Evolutionary conservation across 768 basidiomycete species (phyloP).

Genomic region (Tricholoma terreum): DNA sequence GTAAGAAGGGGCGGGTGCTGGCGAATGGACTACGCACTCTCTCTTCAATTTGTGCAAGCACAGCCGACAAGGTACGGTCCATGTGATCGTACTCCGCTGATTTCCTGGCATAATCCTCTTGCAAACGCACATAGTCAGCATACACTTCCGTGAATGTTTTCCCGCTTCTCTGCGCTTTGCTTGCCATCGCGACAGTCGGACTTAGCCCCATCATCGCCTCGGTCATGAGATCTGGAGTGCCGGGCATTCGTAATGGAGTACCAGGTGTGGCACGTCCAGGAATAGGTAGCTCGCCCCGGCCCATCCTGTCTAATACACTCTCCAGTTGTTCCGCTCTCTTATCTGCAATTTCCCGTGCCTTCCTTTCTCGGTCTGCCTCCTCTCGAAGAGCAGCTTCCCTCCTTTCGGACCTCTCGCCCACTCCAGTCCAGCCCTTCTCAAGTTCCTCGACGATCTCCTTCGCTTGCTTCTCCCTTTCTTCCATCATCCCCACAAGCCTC

Average conservation of each 20-base stretch:
- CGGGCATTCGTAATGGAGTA: constrained; percentile 45
- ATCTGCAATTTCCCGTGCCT: constrained; percentile 67
- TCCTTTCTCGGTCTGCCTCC: constrained; percentile 70
- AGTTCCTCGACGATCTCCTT: constrained; percentile 79
- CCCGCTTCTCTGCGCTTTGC: constrained; percentile 74
- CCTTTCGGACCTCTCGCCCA: constrained; percentile 66
- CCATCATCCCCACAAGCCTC: constrained; percentile 79
- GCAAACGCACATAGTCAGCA: constrained; percentile 81
- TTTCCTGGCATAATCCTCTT: constrained; percentile 78
- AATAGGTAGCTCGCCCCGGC: constrained; percentile 65
- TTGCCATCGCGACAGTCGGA: constrained; percentile 85
- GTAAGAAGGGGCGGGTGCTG: background rate
- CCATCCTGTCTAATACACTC: constrained; percentile 66
- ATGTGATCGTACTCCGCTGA: constrained; percentile 82
- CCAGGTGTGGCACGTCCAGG: constrained; percentile 47
- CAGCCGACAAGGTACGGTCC: constrained; percentile 73
- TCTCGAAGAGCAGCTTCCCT: constrained; percentile 66
- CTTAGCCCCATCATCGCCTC: constrained; percentile 71
- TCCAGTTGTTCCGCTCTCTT: constrained; percentile 70
- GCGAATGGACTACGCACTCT: constrained; percentile 62
- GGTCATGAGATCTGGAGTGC: constrained; percentile 37
- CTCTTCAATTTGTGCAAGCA: constrained; percentile 80
- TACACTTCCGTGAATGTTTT: constrained; percentile 96
- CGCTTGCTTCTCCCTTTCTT: constrained; percentile 82
- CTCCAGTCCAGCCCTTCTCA: constrained; percentile 77